phyloP scores from a whole-genome alignment of 345 rosid genomes.

The Pelargonium nanum region DNA sequence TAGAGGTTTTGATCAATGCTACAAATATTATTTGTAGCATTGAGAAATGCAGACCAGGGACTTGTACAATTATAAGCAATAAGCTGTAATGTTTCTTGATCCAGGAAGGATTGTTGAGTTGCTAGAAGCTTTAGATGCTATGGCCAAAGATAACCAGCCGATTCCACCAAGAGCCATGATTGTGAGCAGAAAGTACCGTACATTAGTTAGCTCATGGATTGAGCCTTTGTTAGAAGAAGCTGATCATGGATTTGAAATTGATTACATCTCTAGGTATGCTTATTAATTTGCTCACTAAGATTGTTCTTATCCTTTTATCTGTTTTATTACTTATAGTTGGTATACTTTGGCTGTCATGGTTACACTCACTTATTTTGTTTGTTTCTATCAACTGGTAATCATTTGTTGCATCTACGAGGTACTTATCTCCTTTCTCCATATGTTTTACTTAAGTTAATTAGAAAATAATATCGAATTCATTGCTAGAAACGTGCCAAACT shows the following conservation, averaged over 20 bases:
- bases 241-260: slow-evolving; percentile 84
- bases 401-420: too few relatives aligned
- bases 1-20: not conserved
- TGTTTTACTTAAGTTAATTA: too few relatives aligned
- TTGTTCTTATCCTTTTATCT: not conserved
- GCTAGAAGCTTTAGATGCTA: slow-evolving; percentile 81
- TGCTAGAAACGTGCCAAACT: too few relatives aligned
- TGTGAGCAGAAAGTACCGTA: slow-evolving; percentile 81
- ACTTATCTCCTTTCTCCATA: too few relatives aligned
- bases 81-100: slow-evolving; percentile 7
- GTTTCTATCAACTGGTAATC: too few relatives aligned
- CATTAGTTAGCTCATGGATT: slow-evolving; percentile 95
- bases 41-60: too few relatives aligned
- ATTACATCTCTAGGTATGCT: slow-evolving; percentile 76
- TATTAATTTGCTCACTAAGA: slow-evolving; percentile 5
- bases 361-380: too few relatives aligned
- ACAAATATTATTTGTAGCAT: too few relatives aligned
- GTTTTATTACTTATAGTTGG: too few relatives aligned
- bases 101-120: slow-evolving; percentile 83
- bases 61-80: not conserved
- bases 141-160: slow-evolving; percentile 72
- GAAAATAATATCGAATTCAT: too few relatives aligned
- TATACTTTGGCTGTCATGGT: too few relatives aligned
- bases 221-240: slow-evolving; percentile 97
- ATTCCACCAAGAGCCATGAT: slow-evolving; percentile 92